Evolutionary conservation across 140 eudicot genomes (phyloP), one percentile per base, ranked within the genome.

Genomic region (Bidens hawaiensis): DNA sequence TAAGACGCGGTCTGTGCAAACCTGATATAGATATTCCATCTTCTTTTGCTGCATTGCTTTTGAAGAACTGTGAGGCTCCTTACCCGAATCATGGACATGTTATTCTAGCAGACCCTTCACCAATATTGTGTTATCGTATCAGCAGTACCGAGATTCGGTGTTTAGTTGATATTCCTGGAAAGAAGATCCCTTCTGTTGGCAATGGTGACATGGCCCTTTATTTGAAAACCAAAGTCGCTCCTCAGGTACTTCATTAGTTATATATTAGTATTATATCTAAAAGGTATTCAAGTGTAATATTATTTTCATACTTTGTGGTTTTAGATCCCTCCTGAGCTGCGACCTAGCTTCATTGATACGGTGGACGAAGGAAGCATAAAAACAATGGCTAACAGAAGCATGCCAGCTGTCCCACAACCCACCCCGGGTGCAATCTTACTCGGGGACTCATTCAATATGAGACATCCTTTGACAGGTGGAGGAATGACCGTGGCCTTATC

Each of bases 401-500:
- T 82, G 88, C 84, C 88, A 2, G 84, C 88, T 27, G 84, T 76
- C 49, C 88, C 88, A 31, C 73, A 78, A 56, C 88, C 84, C 23
- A 82, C 88, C 47, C 88, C 88, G 0, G 88, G 88, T 41, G 88
- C 88, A 42, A 66, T 82, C 14, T 64, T 82, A 63, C 74, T 78
- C 17, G 87, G 87, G 57, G 87, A 81, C 62, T 67, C 87, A 6
- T 81, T 81, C 74, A 82, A 78, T 63, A 82, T 78, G 88, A 48
- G 88, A 17, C 88, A 82, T 67, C 84, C 88, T 16, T 71, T 82
- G 49, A 82, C 88, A 18, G 88, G 88, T 28, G 88, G 88, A 67
- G 88, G 88, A 71, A 82, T 82, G 88, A 82, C 88, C 1, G 84
- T 82, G 4, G 84, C 88, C 21, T 73, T 82, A 65, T 82, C 84